Evolutionary conservation across 352 stramenopile genomes (phyloP).

Genomic region (Phytophthora ramorum): DNA sequence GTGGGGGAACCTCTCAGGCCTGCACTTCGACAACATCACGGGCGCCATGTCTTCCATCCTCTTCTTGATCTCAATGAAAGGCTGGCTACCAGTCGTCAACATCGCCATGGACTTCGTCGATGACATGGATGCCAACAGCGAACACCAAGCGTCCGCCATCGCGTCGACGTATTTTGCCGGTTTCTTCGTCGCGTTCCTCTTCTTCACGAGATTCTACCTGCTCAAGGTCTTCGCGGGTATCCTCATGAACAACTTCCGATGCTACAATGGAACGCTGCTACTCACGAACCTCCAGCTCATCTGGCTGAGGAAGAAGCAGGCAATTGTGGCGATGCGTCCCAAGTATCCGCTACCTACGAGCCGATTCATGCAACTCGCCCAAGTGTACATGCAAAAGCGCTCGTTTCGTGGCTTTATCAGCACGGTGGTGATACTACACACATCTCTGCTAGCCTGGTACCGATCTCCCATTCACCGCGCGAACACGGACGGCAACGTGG

Average conservation of each 20-base stretch:
- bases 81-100: constrained; percentile 85
- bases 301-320: constrained; percentile 76
- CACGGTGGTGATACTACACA: constrained; percentile 69
- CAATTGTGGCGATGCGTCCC: constrained; percentile 65
- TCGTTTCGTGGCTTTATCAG: constrained; percentile 73
- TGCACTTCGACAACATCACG: constrained; percentile 88
- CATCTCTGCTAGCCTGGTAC: constrained; percentile 76
- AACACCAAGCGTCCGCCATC: constrained; percentile 73
- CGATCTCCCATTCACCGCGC: constrained; percentile 59
- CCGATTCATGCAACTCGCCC: constrained; percentile 57
- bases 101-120: constrained; percentile 73
- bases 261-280: constrained; percentile 82
- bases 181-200: constrained; percentile 85
- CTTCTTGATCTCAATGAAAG: constrained; percentile 88
- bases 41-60: constrained; percentile 80
- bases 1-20: constrained; percentile 77
- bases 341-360: constrained; percentile 81
- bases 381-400: constrained; percentile 73
- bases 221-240: constrained; percentile 82
- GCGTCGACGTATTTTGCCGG: constrained; percentile 83
- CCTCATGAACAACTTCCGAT: constrained; percentile 90
- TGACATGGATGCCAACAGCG: constrained; percentile 59
- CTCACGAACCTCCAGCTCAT: constrained; percentile 82
- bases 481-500: constrained; percentile 41
- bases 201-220: constrained; percentile 81